Base-by-base conservation (phyloP, 257 asterid species). In the Jacaranda mimosifolia region DNA sequence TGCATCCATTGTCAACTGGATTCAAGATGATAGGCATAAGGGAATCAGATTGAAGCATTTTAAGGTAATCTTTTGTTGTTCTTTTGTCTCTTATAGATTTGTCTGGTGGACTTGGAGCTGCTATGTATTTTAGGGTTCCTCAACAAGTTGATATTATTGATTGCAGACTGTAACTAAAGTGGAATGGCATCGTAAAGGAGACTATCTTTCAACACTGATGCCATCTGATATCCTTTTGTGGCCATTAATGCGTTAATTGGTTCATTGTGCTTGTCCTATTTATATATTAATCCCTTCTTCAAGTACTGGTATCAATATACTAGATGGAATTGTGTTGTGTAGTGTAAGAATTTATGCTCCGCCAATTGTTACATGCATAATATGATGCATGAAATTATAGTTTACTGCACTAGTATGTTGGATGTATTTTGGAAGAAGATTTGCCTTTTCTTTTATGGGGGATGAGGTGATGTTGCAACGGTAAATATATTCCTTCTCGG, bases 181-280 rank as follows among this genome's bases (percentile, higher is more conserved):
- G 78, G 98, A 93, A 70, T 96, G 99, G 99, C 98, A 96, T 83
- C 97, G 99, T 45, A 91, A 86, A 84, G 99, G 99, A 82, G 98
- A 93, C 84, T 93, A 93, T 86, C 87, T 96, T 76, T 90, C 99
- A 45, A 83, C 94, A 35, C 91, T 93, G 53, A 85, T 90, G 94
- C 98, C 99, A 38, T 79, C 89, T 90, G 99, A 96, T 96, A 93
- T 96, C 99, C 99, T 96, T 93, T 88, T 76, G 39, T 45, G 48
- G 65, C 81, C 40, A 63, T 78, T 38, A 40, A 39, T 77, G 60
- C 55, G 9, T 55, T 79, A 43, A 13, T 79, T 72, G 72, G 71
- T 72, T 75, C 59, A 60, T 36, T 57, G 19, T 66, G 35, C 62
- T 9, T 70, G 17, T 35, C 6, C 51, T 39, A 13, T 72, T 67